Base-by-base conservation (phyloP, 305 asterid species). In the Ajuga reptans region DNA sequence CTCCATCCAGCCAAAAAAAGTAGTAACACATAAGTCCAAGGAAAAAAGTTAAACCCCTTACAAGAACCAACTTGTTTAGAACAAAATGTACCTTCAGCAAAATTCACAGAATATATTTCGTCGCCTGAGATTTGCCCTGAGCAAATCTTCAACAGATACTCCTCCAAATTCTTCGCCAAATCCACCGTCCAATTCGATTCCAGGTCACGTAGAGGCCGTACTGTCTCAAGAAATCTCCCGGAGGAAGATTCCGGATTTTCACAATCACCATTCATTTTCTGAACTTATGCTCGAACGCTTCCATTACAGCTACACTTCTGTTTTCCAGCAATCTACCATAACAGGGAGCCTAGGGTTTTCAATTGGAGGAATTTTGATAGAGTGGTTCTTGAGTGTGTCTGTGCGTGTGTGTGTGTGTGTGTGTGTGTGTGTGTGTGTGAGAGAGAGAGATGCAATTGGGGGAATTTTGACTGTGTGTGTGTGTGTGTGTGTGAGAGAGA, bases 151-250 rank as follows among this genome's bases (percentile, higher is more conserved):
- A 91, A 91, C 68, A 93, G 69, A 75, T 93, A 93, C 4, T 85
- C 89, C 71, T 89, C 94, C 77, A 93, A 87, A 73, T 81, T 89
- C 83, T 86, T 89, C 0, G 95, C 87, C 64, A 93, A 80, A 83
- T 93, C 95, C 9, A 93, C 97, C 0, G 86, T 84, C 99, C 97
- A 93, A 72, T 93, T 93, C 0, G 96, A 82, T 68, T 86, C 87
- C 11, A 91, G 85, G 85, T 93, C 97, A 10, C 96, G 87, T 54
- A 72, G 84, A 47, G 99, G 97, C 77, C 83, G 86, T 7, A 91
- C 82, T 6, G 85, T 66, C 53, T 89, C 90, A 46, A 88, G 75
- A 77, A 83, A 77, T 45, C 80, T 83, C 16, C 79, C 87, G 17
- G 83, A 67, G 66, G 83, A 78, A 75, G 80, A 77, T 6, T 79